Percentiles rank a stretch among this genome's conserved stretches.
Conservation (phyloP, 2,329 filamentous ascomycete species). For the Aureobasidium sp. region DNA sequence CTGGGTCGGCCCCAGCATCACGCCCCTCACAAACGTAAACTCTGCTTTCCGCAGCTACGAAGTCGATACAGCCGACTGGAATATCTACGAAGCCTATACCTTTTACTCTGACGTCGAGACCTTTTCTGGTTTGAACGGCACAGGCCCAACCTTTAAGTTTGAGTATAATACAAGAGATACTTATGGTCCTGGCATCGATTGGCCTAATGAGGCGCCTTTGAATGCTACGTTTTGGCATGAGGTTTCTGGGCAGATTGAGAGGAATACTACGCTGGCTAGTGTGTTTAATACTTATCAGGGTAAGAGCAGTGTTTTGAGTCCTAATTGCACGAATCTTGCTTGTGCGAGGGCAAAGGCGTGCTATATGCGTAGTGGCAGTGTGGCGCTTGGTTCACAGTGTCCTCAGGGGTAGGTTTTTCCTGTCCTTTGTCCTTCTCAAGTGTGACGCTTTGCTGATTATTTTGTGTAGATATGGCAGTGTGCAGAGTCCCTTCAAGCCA, state of each 20-base stretch:
- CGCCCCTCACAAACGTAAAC: constrained; percentile 50
- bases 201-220: constrained; percentile 44
- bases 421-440: background rate
- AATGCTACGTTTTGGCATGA: constrained; percentile 55
- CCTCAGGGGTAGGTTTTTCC: constrained; percentile 38
- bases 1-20: constrained; percentile 48
- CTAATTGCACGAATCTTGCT: constrained; percentile 45
- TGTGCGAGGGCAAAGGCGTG: constrained; percentile 52
- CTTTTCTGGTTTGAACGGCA: constrained; percentile 33
- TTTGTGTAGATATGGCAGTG: constrained; percentile 30
- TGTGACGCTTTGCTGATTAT: background rate
- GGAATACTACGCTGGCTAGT: constrained; percentile 42
- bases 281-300: constrained; percentile 48
- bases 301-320: constrained; percentile 44
- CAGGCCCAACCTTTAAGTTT: constrained; percentile 42
- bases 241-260: constrained; percentile 52
- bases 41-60: constrained; percentile 49
- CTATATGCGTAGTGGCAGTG: constrained; percentile 53
- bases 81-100: constrained; percentile 49
- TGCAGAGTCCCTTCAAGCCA: constrained; percentile 33
- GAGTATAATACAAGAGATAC: constrained; percentile 48
- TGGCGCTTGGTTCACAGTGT: constrained; percentile 45
- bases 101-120: constrained; percentile 46
- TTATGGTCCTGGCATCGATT: constrained; percentile 39
- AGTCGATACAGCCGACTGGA: constrained; percentile 48